These are phyloP conservation scores for Silene latifolia DNA, from an alignment of 148 eudicot species.

Conservation along the genomic window DNA sequence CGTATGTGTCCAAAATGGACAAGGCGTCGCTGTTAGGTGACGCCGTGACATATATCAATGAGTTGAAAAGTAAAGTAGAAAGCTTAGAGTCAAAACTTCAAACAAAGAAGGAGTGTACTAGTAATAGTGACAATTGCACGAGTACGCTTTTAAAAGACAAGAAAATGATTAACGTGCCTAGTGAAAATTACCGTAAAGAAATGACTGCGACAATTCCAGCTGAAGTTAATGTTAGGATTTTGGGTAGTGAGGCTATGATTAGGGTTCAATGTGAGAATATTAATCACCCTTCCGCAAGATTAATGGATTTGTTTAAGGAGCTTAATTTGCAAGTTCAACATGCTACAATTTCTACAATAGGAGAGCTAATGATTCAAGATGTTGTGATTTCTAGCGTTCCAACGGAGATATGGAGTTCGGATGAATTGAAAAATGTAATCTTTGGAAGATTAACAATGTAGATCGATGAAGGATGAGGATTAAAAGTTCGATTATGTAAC, in stretches of 20 bases:
- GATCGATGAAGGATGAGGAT: too few species aligned
- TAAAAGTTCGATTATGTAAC: too few species aligned
- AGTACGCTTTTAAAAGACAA: background rate
- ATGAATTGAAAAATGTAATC: conserved; percentile 39
- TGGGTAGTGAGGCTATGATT: conserved; percentile 61
- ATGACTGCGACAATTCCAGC: background rate
- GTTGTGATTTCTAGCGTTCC: conserved; percentile 52
- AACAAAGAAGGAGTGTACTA: background rate
- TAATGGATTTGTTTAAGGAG: conserved; percentile 65
- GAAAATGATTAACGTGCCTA: conserved; percentile 14
- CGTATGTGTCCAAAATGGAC: conserved; percentile 83
- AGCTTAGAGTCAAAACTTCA: conserved; percentile 39
- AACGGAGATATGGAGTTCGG: conserved; percentile 25
- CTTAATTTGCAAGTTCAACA: conserved; percentile 58
- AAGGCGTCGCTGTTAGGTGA: conserved; percentile 82
- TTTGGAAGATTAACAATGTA: conserved; percentile 26
- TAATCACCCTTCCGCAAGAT: conserved; percentile 49
- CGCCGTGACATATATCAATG: conserved; percentile 70
- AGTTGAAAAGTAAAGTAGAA: conserved; percentile 42
- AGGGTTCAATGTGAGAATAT: conserved; percentile 59
- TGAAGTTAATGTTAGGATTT: conserved; percentile 54
- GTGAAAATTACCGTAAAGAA: conserved; percentile 22
- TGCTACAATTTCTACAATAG: conserved; percentile 61
- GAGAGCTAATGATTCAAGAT: conserved; percentile 71
- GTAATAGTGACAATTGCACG: background rate